phyloP scores from a whole-genome alignment of 2,329 filamentous ascomycete genomes.

The Venturia oleaginea region DNA sequence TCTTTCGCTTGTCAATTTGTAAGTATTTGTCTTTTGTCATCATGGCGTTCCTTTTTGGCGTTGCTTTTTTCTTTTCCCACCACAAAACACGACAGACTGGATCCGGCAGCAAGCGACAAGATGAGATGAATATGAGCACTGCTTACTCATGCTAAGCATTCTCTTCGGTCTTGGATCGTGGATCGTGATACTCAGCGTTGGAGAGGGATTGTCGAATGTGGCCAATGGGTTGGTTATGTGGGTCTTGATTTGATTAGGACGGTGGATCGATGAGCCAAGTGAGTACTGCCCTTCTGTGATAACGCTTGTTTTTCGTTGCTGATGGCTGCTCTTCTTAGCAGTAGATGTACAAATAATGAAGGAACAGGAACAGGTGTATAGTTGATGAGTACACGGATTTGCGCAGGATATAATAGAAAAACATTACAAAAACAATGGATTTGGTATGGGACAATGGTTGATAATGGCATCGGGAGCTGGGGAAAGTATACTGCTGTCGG shows the following conservation, averaged over 20 bases:
- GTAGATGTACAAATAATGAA: background rate
- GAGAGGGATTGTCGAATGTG: background rate
- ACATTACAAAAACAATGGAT: background rate
- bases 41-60: background rate
- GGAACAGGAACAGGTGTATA: background rate
- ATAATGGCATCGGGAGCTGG: background rate
- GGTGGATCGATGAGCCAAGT: background rate
- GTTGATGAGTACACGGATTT: background rate
- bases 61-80: background rate
- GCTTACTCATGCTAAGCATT: background rate
- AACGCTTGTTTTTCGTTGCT: background rate
- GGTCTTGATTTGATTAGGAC: background rate
- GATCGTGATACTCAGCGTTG: background rate
- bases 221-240: background rate
- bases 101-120: background rate
- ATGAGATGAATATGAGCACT: background rate
- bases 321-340: background rate
- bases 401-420: background rate
- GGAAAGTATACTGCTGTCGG: background rate
- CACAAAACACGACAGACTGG: background rate
- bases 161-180: background rate
- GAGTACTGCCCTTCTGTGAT: background rate
- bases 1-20: background rate
- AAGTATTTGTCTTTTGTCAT: background rate
- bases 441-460: background rate